Evolutionary conservation across 352 stramenopile genomes (phyloP).

Genomic region (Aphanomyces astaci): DNA sequence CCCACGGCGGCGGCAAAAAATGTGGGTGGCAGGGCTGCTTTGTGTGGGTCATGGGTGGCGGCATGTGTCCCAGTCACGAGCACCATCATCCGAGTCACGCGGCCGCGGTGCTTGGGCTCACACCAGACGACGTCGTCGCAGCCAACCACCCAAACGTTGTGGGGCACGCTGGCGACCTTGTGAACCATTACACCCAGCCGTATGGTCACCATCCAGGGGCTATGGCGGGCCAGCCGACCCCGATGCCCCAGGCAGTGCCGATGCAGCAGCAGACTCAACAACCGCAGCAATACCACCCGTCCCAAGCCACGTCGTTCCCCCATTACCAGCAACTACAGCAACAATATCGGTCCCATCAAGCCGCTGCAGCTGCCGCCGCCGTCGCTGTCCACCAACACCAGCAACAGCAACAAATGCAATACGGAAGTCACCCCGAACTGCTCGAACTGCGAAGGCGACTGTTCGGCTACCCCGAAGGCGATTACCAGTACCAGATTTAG

Average conservation of each 20-base stretch:
- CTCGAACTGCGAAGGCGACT: slow-evolving; percentile 5
- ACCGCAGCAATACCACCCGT: not conserved
- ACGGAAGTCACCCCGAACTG: slow-evolving; percentile 5
- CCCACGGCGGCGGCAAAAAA: slow-evolving; percentile 75
- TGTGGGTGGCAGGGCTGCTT: slow-evolving; percentile 60
- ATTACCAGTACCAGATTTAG: slow-evolving; percentile 13
- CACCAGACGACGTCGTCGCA: not conserved
- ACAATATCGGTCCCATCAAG: not conserved
- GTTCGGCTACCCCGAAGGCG: slow-evolving; percentile 2
- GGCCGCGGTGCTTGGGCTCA: not conserved
- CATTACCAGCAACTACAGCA: slow-evolving; percentile 12
- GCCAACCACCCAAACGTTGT: not conserved
- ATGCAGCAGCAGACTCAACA: not conserved
- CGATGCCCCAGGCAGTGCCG: not conserved
- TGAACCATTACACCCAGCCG: not conserved
- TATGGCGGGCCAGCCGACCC: not conserved
- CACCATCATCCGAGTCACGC: not conserved
- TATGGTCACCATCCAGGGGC: not conserved
- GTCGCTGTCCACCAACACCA: not conserved
- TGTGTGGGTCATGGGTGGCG: slow-evolving; percentile 70
- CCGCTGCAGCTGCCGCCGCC: not conserved
- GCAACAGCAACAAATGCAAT: not conserved
- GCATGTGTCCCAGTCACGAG: slow-evolving; percentile 57
- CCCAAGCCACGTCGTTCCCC: not conserved
- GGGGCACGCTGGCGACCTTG: not conserved